Conservation (phyloP, 140 eudicot genomes). For the Anethum foeniculum region DNA sequence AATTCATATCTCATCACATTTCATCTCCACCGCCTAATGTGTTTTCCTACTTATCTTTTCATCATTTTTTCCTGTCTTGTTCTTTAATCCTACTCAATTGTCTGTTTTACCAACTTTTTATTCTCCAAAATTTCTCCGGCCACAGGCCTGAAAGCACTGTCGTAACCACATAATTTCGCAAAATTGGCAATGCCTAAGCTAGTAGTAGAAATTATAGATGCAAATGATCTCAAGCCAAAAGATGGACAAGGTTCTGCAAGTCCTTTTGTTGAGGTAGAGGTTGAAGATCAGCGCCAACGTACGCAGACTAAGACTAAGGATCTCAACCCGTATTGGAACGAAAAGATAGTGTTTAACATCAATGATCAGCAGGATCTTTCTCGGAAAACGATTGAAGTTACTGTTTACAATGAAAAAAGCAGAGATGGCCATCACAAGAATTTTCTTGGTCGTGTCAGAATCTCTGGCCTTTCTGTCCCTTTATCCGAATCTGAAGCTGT, state of each 20-base stretch:
- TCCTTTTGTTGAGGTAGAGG: slow-evolving; percentile 69
- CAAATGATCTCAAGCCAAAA: slow-evolving; percentile 89
- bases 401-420: slow-evolving; percentile 49
- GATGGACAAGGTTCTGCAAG: slow-evolving; percentile 91
- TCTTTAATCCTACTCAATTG: slow-evolving; percentile 8
- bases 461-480: slow-evolving; percentile 65
- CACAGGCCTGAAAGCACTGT: background rate
- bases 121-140: background rate
- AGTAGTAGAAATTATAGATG: slow-evolving; percentile 58
- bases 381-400: slow-evolving; percentile 34
- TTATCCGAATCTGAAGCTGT: slow-evolving; percentile 39
- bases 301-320: slow-evolving; percentile 65
- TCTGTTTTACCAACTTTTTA: slow-evolving; percentile 15
- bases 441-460: slow-evolving; percentile 80
- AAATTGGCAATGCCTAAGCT: slow-evolving; percentile 41
- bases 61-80: slow-evolving; percentile 20
- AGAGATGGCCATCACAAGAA: slow-evolving; percentile 28
- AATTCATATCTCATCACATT: slow-evolving; percentile 10
- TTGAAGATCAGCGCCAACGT: slow-evolving; percentile 41
- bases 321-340: slow-evolving; percentile 72
- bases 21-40: slow-evolving; percentile 25
- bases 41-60: slow-evolving; percentile 10
- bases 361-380: slow-evolving; percentile 32
- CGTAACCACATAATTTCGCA: background rate
- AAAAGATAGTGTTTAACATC: slow-evolving; percentile 57